Evolutionary conservation across 2,329 filamentous ascomycete genomes (phyloP).

Genomic region (Fusarium sulawesiense): DNA sequence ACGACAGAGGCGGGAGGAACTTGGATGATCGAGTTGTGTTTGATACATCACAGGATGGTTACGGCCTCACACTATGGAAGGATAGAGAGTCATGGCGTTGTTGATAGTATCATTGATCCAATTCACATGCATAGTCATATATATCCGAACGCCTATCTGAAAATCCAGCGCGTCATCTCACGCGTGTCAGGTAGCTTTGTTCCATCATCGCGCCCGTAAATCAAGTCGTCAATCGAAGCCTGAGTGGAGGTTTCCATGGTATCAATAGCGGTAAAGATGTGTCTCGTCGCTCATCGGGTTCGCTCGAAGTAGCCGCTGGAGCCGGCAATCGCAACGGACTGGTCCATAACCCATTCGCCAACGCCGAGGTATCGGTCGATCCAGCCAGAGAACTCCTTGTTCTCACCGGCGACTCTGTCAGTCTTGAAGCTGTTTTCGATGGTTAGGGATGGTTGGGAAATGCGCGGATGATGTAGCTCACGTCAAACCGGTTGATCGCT

Average conservation of each 20-base stretch:
- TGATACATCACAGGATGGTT: background rate
- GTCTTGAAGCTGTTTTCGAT: constrained; percentile 79
- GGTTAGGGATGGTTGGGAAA: constrained; percentile 38
- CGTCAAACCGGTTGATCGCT: constrained; percentile 97
- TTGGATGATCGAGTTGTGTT: background rate
- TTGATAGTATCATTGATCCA: constrained; percentile 40
- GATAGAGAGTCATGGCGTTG: constrained; percentile 13
- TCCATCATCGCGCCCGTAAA: constrained; percentile 21
- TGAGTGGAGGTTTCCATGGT: constrained; percentile 31
- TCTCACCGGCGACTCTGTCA: constrained; percentile 82
- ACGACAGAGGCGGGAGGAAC: background rate
- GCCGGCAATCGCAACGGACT: constrained; percentile 91
- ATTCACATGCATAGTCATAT: constrained; percentile 42
- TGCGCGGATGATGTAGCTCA: constrained; percentile 66
- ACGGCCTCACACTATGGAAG: background rate
- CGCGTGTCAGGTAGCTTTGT: constrained; percentile 19
- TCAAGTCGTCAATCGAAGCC: constrained; percentile 29
- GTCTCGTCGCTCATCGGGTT: constrained; percentile 68
- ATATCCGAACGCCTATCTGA: constrained; percentile 45
- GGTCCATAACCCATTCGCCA: constrained; percentile 98
- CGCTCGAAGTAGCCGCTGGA: constrained; percentile 92
- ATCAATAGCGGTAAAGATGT: constrained; percentile 26
- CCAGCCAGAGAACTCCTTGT: constrained; percentile 86
- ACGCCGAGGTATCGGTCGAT: constrained; percentile 93
- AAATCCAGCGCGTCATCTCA: constrained; percentile 27